Evolutionary conservation across 176 grass and related monocot genomes (phyloP).

Genomic region (Areca catechu): DNA sequence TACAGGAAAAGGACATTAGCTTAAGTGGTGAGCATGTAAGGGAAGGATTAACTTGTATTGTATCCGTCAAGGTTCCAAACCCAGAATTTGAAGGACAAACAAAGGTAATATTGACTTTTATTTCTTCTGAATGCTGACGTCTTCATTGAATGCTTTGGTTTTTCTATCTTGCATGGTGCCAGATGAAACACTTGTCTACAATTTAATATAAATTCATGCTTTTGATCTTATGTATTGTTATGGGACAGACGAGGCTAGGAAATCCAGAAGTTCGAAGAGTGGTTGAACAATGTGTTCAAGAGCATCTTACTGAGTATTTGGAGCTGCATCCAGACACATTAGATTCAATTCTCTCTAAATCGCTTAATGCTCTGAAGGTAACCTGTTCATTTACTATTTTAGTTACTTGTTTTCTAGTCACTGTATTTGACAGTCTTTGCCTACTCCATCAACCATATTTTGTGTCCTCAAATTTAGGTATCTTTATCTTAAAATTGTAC

Average conservation of each 20-base stretch:
- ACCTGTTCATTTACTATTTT: neutral
- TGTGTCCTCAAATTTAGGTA: too few species aligned
- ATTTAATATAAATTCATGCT: neutral
- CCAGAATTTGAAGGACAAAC: constrained; percentile 99
- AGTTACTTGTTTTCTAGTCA: too few species aligned
- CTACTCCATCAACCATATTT: too few species aligned
- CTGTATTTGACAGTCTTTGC: neutral
- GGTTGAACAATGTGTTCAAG: constrained; percentile 91
- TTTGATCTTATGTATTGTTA: constrained; percentile 22
- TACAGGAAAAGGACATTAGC: constrained; percentile 90
- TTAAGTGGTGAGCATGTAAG: constrained; percentile 93
- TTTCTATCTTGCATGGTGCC: neutral
- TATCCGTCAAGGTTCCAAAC: constrained; percentile 85
- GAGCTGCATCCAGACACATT: constrained; percentile 84
- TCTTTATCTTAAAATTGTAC: neutral
- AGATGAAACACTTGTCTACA: constrained; percentile 12
- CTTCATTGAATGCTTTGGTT: neutral
- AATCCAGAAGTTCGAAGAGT: constrained; percentile 95
- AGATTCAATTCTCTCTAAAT: constrained; percentile 77
- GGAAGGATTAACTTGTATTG: constrained; percentile 90
- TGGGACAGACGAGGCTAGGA: constrained; percentile 75
- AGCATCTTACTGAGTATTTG: constrained; percentile 78
- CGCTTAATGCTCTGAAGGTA: constrained; percentile 95
- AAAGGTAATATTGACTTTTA: constrained; percentile 41
- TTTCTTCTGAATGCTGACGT: neutral